Evolutionary conservation across 768 basidiomycete genomes (phyloP), one percentile per base, ranked within the genome.

Genomic region (Rhodotorula sphaerocarpa): DNA sequence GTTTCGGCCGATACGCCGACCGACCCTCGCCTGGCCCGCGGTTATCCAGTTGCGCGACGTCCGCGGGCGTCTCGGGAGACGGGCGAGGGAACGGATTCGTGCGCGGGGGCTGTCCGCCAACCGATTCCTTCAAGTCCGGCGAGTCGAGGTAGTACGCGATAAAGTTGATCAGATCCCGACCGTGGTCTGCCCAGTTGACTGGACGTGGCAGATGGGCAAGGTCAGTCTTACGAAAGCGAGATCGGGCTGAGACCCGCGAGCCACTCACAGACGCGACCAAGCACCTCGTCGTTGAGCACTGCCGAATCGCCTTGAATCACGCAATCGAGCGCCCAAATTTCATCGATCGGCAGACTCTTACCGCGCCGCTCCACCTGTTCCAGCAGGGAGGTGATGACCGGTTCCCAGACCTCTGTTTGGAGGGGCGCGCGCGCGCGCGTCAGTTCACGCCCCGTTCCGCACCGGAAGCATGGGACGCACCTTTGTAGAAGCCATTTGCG

Each of bases 401-500:
- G 83, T 72, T 92, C 88, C 84, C 86, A 93, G 14, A 81, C 86
- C 88, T 92, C 70, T 57, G 25, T n/a, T n/a, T n/a, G n/a, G n/a
- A n/a, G n/a, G n/a, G n/a, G n/a, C n/a, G n/a, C n/a, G n/a, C 48
- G 12, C 7, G 11, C 31, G 31, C 1, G 23, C 7, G 48, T 50
- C 48, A 50, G 28, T 28, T 20, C 7, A 6, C 6, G 5, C 28
- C 12, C 27, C 9, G 43, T 27, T 33, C 23, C 10, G 7, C 2
- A 34, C 18, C 42, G 20, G 23, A 20, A 3, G 46, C 9, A 7
- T 4, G 83, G 14, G 0, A 45, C 58, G 45, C 87, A 83, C 92
- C 89, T 74, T 91, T 92, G 50, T 82, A 82, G 69, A 92, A 86
- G 2, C 91, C 90, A 74, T 88, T 92, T 4, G 88, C 88, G 73